Evolutionary conservation across 2,329 filamentous ascomycete genomes (phyloP).

Genomic region (Exserohilum turcica): DNA sequence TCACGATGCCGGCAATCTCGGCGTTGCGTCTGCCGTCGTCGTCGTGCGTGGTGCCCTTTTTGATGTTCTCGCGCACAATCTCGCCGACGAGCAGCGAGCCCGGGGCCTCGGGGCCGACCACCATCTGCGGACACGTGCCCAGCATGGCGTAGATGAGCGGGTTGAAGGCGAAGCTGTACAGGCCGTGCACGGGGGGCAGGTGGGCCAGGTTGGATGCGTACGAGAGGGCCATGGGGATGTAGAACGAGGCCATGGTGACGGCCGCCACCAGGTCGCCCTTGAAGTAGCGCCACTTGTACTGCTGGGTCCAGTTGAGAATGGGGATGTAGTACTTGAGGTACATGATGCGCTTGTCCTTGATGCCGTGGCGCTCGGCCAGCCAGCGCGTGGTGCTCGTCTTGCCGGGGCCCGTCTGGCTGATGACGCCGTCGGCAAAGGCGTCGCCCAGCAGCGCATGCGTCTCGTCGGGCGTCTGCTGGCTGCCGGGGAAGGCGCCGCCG

Average conservation of each 20-base stretch:
- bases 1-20: constrained; percentile 83
- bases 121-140: constrained; percentile 89
- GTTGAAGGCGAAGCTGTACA: constrained; percentile 93
- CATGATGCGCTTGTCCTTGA: constrained; percentile 76
- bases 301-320: constrained; percentile 84
- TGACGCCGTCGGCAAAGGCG: constrained; percentile 51
- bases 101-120: constrained; percentile 92
- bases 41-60: constrained; percentile 66
- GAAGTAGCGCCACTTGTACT: constrained; percentile 82
- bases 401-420: constrained; percentile 52
- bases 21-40: constrained; percentile 75
- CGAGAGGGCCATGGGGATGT: constrained; percentile 95
- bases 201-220: constrained; percentile 91
- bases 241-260: constrained; percentile 96
- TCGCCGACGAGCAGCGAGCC: constrained; percentile 89
- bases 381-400: constrained; percentile 75
- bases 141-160: constrained; percentile 89
- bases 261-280: constrained; percentile 87
- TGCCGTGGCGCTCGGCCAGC: constrained; percentile 73
- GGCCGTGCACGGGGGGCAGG: constrained; percentile 87
- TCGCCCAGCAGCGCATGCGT: constrained; percentile 50
- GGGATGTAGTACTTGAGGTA: constrained; percentile 90
- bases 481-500: constrained; percentile 45
- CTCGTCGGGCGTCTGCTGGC: constrained; percentile 39
- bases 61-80: constrained; percentile 78